Conservation (phyloP, 106 monocot genomes). For the Platanthera guangdongensis region DNA sequence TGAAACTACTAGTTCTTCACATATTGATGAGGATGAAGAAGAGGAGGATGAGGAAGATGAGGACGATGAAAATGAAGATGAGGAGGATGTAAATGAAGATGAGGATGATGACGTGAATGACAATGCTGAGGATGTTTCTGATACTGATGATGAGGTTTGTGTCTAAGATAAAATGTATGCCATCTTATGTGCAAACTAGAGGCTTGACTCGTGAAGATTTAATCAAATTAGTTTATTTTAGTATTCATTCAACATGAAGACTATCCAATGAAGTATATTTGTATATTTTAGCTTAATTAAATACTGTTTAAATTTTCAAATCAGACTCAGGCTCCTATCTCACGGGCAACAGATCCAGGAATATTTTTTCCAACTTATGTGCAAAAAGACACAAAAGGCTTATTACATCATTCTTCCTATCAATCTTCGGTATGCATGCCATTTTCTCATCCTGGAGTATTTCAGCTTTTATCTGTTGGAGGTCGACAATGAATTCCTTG, state of each 20-base stretch:
- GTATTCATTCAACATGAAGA: not conserved
- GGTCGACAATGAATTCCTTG: not conserved
- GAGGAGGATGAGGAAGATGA: conserved; percentile 21
- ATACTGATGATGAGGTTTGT: conserved; percentile 3
- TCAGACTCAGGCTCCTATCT: not conserved
- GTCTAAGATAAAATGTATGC: not conserved
- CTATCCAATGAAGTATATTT: not conserved
- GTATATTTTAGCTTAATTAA: not conserved
- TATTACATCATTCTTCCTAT: not conserved
- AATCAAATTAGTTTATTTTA: not conserved
- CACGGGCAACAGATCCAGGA: not conserved
- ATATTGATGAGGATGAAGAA: conserved; percentile 14
- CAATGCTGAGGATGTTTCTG: not conserved
- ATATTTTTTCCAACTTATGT: not conserved
- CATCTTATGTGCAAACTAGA: not conserved
- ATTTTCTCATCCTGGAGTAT: not conserved
- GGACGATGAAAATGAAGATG: conserved; percentile 5
- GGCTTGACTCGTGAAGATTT: not conserved
- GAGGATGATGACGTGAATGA: not conserved
- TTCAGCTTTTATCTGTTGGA: not conserved
- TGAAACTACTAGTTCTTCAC: not conserved
- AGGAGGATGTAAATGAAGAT: not conserved
- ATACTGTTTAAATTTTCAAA: not conserved
- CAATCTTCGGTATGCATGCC: not conserved
- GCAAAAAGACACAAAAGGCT: not conserved